Evolutionary conservation across 345 rosid species (phyloP).

Genomic region (Camelina neglecta): DNA sequence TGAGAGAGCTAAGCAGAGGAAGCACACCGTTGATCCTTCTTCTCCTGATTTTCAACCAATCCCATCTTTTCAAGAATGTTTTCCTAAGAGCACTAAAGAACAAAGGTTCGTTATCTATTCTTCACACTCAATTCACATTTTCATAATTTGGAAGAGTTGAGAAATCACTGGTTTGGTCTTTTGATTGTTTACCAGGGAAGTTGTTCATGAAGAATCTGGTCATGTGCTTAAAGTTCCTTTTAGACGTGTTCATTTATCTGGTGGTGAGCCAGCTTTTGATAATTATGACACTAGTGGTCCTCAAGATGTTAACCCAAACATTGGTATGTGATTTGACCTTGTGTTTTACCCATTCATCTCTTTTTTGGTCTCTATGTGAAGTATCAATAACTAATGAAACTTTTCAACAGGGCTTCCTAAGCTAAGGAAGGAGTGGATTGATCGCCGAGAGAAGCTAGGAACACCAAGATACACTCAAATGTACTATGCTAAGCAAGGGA

Average conservation of each 20-base stretch:
- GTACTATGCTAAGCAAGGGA: constrained; percentile 98
- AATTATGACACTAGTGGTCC: constrained; percentile 98
- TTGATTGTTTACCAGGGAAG: constrained; percentile 56
- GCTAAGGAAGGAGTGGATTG: constrained; percentile 89
- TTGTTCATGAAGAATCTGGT: constrained; percentile 79
- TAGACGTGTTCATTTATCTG: constrained; percentile 80
- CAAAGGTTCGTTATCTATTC: constrained; percentile 45
- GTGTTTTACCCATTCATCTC: neutral
- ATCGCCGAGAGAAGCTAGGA: constrained; percentile 74
- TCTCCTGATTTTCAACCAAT: constrained; percentile 89
- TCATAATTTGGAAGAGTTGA: neutral
- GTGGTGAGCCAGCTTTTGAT: constrained; percentile 85
- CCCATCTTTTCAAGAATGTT: constrained; percentile 90
- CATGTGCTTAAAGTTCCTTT: constrained; percentile 92
- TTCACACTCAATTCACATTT: neutral
- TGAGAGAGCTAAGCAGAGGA: constrained; percentile 59
- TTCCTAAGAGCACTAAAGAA: constrained; percentile 92
- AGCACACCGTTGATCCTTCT: constrained; percentile 82
- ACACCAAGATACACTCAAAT: constrained; percentile 90
- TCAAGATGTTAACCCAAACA: constrained; percentile 73
- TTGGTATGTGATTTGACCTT: constrained; percentile 51
- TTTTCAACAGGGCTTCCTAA: constrained; percentile 82
- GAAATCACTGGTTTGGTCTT: constrained; percentile 19
- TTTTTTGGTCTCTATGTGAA: neutral
- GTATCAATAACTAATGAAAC: neutral